These are phyloP conservation scores for Colletotrichum somersetense DNA, from an alignment of 2,329 filamentous ascomycete species.

Conservation along the genomic window DNA sequence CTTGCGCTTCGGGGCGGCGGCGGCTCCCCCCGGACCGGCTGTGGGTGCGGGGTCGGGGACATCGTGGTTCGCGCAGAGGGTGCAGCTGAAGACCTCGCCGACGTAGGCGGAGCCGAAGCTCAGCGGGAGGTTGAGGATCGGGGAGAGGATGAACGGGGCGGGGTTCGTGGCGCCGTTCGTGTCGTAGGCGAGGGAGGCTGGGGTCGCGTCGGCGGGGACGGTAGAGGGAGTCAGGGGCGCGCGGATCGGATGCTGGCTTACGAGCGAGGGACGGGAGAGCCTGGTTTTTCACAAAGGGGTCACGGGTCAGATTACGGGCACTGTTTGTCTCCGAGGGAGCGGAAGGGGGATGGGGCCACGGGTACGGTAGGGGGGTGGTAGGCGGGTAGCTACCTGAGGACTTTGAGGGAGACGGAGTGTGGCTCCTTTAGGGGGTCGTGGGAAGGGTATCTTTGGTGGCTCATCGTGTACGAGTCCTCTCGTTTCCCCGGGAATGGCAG, in stretches of 20 bases:
- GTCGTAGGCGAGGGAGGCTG: constrained; percentile 81
- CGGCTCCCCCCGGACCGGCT: constrained; percentile 5
- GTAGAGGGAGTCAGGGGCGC: constrained; percentile 56
- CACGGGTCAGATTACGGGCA: constrained; percentile 5
- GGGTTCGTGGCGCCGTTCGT: constrained; percentile 60
- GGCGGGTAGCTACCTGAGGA: constrained; percentile 67
- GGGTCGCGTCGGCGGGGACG: constrained; percentile 62
- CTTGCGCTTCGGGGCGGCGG: constrained; percentile 49
- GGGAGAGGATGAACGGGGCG: constrained; percentile 68
- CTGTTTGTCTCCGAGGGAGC: background rate
- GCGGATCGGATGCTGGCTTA: constrained; percentile 75
- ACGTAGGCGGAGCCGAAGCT: constrained; percentile 96
- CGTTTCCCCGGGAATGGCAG: background rate
- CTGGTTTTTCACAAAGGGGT: constrained; percentile 58
- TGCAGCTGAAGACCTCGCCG: constrained; percentile 94
- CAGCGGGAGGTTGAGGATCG: constrained; percentile 84
- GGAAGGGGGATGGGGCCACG: background rate
- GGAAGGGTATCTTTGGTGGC: constrained; percentile 69
- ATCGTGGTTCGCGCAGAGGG: constrained; percentile 96
- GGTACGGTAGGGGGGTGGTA: background rate
- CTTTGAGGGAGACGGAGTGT: constrained; percentile 83
- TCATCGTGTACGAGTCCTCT: constrained; percentile 56
- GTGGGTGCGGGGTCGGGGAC: constrained; percentile 47
- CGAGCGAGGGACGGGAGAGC: constrained; percentile 84
- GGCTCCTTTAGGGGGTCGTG: constrained; percentile 77